Percentiles rank a stretch among this genome's conserved stretches.
phyloP scores from a whole-genome alignment of 306 rosid species.

The Cucumis hystrix region DNA sequence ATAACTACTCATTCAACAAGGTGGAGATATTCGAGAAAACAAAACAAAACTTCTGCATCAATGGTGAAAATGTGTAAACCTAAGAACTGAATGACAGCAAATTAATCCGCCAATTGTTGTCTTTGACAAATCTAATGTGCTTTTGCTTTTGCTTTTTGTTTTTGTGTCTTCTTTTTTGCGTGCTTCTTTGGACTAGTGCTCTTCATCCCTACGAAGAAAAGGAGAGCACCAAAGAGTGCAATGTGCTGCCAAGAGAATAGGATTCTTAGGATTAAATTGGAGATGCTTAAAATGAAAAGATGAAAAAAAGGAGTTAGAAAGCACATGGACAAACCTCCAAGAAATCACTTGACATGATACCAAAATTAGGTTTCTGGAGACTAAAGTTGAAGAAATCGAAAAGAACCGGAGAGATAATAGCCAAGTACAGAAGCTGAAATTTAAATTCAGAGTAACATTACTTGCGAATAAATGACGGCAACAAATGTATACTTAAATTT shows the following conservation, averaged over 20 bases:
- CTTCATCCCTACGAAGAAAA: slow-evolving; percentile 64
- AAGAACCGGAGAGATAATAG: slow-evolving; percentile 47
- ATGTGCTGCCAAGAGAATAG: slow-evolving; percentile 32
- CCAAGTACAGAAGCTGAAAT: slow-evolving; percentile 47
- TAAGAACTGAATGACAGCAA: slow-evolving; percentile 1
- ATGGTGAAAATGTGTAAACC: neutral
- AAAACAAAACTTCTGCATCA: neutral
- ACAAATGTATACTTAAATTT: neutral
- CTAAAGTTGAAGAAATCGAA: slow-evolving; percentile 72
- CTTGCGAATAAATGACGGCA: neutral
- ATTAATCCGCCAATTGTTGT: neutral
- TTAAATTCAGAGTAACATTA: neutral
- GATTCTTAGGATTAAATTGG: neutral
- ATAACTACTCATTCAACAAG: neutral
- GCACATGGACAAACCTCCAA: slow-evolving; percentile 44
- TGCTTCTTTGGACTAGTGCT: slow-evolving; percentile 36
- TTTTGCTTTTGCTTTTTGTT: slow-evolving; percentile 50
- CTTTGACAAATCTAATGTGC: slow-evolving; percentile 12
- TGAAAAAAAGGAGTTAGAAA: neutral
- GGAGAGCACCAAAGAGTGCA: slow-evolving; percentile 53
- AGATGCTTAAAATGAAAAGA: neutral
- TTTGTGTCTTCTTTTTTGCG: slow-evolving; percentile 39
- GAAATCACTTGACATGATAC: slow-evolving; percentile 44
- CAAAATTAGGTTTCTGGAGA: slow-evolving; percentile 22
- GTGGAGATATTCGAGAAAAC: neutral